phyloP scores from a whole-genome alignment of 2,329 filamentous ascomycete species.

The Dactylellina haptotyla region DNA sequence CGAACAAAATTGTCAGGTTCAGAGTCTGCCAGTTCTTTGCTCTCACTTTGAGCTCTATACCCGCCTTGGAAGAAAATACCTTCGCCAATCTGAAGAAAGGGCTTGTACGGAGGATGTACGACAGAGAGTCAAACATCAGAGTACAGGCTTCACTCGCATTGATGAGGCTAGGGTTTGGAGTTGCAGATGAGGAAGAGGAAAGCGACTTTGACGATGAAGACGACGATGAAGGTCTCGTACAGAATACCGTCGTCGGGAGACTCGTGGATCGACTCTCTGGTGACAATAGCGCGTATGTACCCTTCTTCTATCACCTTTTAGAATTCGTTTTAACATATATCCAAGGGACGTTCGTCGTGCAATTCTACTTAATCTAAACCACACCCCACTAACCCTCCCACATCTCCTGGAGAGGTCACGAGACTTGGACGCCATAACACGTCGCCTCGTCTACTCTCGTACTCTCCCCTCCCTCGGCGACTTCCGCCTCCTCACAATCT shows the following conservation, averaged over 20 bases:
- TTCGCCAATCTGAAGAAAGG: conserved; percentile 84
- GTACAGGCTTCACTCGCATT: conserved; percentile 91
- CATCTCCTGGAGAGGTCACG: conserved; percentile 89
- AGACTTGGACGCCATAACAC: conserved; percentile 84
- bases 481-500: conserved; percentile 90
- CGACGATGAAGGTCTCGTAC: conserved; percentile 71
- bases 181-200: conserved; percentile 81
- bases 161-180: conserved; percentile 67
- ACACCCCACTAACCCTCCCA: conserved; percentile 79
- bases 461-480: conserved; percentile 89
- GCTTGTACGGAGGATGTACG: conserved; percentile 83
- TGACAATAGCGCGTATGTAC: conserved; percentile 77
- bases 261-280: conserved; percentile 85
- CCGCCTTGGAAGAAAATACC: conserved; percentile 70
- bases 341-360: conserved; percentile 80
- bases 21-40: conserved; percentile 88
- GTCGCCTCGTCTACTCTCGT: conserved; percentile 85
- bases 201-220: conserved; percentile 76
- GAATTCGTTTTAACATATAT: not conserved
- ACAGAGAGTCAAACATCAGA: conserved; percentile 92
- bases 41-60: conserved; percentile 89
- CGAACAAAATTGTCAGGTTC: conserved; percentile 93
- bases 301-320: not conserved
- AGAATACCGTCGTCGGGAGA: conserved; percentile 74
- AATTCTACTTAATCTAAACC: conserved; percentile 87